A percentile compares a stretch with the other conserved stretches of the same genome.
Evolutionary conservation across 2,329 filamentous ascomycete species (phyloP).

Genomic region (Diaporthe vaccinii): DNA sequence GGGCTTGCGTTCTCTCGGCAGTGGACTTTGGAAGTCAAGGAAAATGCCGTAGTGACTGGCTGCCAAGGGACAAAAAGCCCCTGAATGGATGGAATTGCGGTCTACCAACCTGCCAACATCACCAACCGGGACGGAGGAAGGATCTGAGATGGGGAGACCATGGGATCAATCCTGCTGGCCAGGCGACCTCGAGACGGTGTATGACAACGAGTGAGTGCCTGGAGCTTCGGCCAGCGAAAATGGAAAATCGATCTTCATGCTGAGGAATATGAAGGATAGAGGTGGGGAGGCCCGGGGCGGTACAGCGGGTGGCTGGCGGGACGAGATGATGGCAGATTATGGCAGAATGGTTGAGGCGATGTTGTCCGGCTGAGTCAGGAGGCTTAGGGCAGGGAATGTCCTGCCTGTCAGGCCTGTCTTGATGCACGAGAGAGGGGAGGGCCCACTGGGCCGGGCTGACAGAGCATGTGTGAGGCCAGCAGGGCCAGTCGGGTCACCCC

Average conservation of each 20-base stretch:
- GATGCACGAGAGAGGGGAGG: slow-evolving; percentile 8
- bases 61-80: slow-evolving; percentile 6
- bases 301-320: slow-evolving; percentile 4
- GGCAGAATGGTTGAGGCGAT: slow-evolving; percentile 9
- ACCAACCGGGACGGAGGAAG: background rate
- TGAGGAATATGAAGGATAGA: background rate
- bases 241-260: background rate
- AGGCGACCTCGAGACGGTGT: background rate
- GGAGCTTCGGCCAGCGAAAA: background rate
- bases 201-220: background rate
- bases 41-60: background rate
- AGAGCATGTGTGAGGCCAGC: background rate
- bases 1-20: background rate
- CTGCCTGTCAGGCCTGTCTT: slow-evolving; percentile 1
- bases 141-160: background rate
- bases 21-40: background rate
- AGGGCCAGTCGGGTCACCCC: slow-evolving; percentile 9
- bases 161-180: slow-evolving; percentile 3
- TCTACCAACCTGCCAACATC: background rate
- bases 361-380: slow-evolving; percentile 26
- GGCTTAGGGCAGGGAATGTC: background rate
- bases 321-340: background rate
- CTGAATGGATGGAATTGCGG: background rate
- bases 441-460: slow-evolving; percentile 1
- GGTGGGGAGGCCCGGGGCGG: slow-evolving; percentile 13